Conservation (phyloP, 805 yeast genomes). For the Candida alai region DNA sequence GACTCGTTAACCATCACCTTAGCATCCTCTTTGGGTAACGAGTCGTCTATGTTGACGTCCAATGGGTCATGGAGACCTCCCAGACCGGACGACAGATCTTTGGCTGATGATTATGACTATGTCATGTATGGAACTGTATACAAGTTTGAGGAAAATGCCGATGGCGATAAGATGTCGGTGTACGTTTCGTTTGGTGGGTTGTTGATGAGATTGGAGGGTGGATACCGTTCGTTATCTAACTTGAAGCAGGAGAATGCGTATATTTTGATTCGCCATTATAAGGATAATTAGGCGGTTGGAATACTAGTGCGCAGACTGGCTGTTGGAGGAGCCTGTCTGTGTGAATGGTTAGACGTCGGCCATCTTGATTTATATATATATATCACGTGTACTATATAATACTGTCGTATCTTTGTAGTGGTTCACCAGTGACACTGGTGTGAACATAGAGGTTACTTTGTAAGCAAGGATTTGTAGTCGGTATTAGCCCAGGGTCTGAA, state of each 20-base stretch:
- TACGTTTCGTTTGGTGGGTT: constrained; percentile 96
- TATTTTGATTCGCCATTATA: constrained; percentile 75
- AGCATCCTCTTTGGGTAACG: constrained; percentile 67
- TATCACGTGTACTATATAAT: no score
- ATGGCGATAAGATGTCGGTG: constrained; percentile 71
- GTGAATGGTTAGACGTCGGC: no score
- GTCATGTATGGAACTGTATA: constrained; percentile 98
- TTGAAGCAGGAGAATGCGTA: constrained; percentile 94
- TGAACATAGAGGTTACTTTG: no score
- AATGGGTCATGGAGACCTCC: constrained; percentile 82
- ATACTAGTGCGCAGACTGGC: no score
- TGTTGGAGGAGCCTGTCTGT: no score
- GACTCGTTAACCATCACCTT: constrained; percentile 83
- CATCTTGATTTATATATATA: no score
- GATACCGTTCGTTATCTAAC: constrained; percentile 80
- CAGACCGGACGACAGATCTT: constrained; percentile 72
- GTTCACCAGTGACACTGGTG: no score
- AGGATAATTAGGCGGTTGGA: constrained; percentile 27
- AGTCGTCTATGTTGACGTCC: constrained; percentile 40
- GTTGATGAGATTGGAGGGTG: constrained; percentile 90
- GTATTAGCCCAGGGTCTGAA: no score
- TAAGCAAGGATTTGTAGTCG: no score
- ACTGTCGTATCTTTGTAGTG: no score
- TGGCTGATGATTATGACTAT: constrained; percentile 96
- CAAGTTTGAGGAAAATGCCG: constrained; percentile 82